Percentiles rank a stretch among this genome's conserved stretches.
phyloP scores from a whole-genome alignment of 129 eudicot species.

The Centella asiatica region DNA sequence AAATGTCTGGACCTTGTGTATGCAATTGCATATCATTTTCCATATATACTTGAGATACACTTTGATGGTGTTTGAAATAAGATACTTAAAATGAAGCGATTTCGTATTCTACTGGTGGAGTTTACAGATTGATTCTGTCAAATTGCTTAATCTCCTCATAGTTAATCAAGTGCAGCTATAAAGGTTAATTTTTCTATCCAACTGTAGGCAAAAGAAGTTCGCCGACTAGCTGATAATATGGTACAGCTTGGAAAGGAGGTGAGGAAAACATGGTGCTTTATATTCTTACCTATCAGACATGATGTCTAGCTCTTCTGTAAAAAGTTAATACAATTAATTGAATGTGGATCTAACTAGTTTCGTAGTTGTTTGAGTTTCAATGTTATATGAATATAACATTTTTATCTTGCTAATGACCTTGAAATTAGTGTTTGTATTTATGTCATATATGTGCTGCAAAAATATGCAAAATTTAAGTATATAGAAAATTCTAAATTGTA shows the following conservation, averaged over 20 bases:
- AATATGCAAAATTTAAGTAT: too few relatives aligned
- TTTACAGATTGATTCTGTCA: not conserved
- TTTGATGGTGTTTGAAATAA: not conserved
- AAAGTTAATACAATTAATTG: too few relatives aligned
- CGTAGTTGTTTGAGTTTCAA: not conserved
- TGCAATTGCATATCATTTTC: too few relatives aligned
- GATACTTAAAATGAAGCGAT: not conserved
- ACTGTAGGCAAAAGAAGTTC: constrained; percentile 86
- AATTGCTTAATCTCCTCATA: not conserved
- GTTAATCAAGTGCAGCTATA: not conserved
- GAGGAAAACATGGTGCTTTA: not conserved
- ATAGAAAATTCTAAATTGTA: too few relatives aligned
- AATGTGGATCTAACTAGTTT: not conserved
- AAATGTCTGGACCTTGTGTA: too few relatives aligned
- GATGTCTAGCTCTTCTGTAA: not conserved
- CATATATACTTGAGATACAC: not conserved
- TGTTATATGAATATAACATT: not conserved
- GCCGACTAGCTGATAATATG: constrained; percentile 96
- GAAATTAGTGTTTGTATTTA: not conserved
- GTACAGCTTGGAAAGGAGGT: constrained; percentile 97
- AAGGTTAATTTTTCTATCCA: not conserved
- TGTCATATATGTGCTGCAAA: not conserved
- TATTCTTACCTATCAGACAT: not conserved
- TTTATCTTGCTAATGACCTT: not conserved
- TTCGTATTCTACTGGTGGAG: not conserved